Base-by-base conservation (phyloP, 371 early-diverging fungal species). In the Capniomyces stellatus region DNA sequence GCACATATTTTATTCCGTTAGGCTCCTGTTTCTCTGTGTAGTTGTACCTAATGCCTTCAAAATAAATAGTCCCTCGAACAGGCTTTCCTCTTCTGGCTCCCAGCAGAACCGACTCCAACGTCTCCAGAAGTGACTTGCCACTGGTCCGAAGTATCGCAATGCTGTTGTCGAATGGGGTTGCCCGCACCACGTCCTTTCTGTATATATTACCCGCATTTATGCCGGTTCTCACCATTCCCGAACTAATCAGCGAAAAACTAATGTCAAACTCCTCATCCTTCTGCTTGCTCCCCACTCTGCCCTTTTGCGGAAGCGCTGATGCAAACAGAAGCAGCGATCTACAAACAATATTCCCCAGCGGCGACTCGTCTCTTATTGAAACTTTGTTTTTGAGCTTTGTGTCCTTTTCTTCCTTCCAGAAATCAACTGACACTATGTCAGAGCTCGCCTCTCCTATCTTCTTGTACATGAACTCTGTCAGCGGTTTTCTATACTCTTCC, bases 241-340 rank as follows among this genome's bases (percentile, higher is more conserved):
- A 43, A 40, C 46, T 60, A 46, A 58, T 58, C 4, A 58, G 12
- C 6, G 56, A 43, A 28, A 58, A 41, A 29, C 57, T 44, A 24
- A 44, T 52, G 15, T 47, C 51, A 1, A 13, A 1, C 55, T 8
- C 57, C 50, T 35, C 1, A 18, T 47, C 43, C 60, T 43, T 79
- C 31, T 55, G 75, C 64, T 18, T 79, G 79, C 47, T 76, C 53
- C 3, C 68, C 62, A 54, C 81, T 80, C 51, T 77, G 72, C 30
- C 59, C 54, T 18, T 52, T 52, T 30, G 66, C 58, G 59, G 76
- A 76, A 43, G 46, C 56, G 4, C 13, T 29, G 46, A 62, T 58
- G 56, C 64, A 59, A 61, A 73, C 72, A 22, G 55, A 50, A 19
- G 55, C 28, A 63, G n/a, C 1, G 49, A 22, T 29, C 25, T 49